Base-by-base conservation (phyloP, 441 rosid species). In the Adansonia rubrostipa region DNA sequence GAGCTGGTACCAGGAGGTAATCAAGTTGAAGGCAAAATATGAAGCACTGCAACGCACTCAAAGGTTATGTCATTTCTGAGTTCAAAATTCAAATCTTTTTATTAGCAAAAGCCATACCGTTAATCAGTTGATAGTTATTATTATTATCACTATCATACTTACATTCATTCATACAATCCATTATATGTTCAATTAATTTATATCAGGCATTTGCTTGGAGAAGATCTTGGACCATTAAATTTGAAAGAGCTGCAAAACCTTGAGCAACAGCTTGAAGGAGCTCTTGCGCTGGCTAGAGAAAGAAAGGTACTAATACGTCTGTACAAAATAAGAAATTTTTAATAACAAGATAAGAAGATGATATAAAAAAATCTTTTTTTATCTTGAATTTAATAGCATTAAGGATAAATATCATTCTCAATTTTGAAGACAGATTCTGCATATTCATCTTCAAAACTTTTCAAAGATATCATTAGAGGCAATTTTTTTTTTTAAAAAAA, bases 221-320 rank as follows among this genome's bases (percentile, higher is more conserved):
- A 91, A 84, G 92, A 91, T 87, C 92, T 93, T 71, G 94, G 92
- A 53, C 90, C 91, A 6, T 75, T 93, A 78, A 92, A 78, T 70
- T 86, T 92, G 61, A 93, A 90, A 77, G 94, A 93, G 81, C 83
- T 93, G 19, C 91, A 84, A 78, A 85, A 83, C 65, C 89, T 93
- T 13, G 97, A 93, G 91, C 92, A 87, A 73, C 96, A 93, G 74
- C 94, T 93, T 19, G 96, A 93, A 83, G 88, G 87, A 40, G 89
- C 96, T 79, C 92, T 92, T 68, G 83, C 91, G 6, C 77, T 87
- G 9, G 89, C 96, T 44, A 85, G 96, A 82, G 92, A 90, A 73
- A 86, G 96, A 74, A 93, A 87, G 96, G 96, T 90, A 78, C 20
- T 8, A 67, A 1, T 61, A 65, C 6, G 7, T 33, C 53, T 14